Percentiles rank a stretch among this genome's conserved stretches.
phyloP scores from a whole-genome alignment of 2,329 filamentous ascomycete species.

The Fusarium gaditjirri region DNA sequence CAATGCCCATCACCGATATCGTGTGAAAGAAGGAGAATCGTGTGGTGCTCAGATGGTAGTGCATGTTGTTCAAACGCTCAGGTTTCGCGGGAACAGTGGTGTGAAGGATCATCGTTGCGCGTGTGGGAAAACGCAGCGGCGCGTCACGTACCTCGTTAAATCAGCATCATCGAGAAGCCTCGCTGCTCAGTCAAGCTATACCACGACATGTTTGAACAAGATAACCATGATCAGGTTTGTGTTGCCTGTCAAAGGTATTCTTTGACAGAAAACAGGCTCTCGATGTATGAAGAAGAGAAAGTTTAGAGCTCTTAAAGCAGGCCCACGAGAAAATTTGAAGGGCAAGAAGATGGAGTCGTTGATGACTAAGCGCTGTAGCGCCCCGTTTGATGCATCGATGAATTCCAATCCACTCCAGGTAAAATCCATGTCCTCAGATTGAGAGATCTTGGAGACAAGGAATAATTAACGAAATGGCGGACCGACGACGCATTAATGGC shows the following conservation, averaged over 20 bases:
- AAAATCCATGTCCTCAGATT: conserved; percentile 35
- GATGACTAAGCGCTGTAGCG: conserved; percentile 36
- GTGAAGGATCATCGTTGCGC: conserved; percentile 63
- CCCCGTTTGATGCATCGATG: conserved; percentile 30
- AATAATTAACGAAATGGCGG: conserved; percentile 67
- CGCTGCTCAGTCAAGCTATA: not conserved
- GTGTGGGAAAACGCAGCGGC: conserved; percentile 13
- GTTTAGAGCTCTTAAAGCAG: conserved; percentile 1
- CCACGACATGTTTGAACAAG: not conserved
- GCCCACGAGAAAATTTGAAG: conserved; percentile 38
- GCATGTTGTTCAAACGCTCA: conserved; percentile 76
- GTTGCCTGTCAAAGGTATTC: not conserved
- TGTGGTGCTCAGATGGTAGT: conserved; percentile 74
- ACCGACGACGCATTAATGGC: conserved; percentile 90
- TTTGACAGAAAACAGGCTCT: conserved; percentile 7
- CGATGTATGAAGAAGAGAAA: conserved; percentile 25
- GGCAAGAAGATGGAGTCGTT: conserved; percentile 18
- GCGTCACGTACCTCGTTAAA: conserved; percentile 38
- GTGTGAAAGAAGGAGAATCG: not conserved
- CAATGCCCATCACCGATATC: not conserved
- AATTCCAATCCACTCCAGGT: conserved; percentile 8
- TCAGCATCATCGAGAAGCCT: conserved; percentile 5
- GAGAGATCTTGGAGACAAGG: conserved; percentile 2
- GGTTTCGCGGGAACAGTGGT: conserved; percentile 71
- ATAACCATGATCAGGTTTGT: not conserved